Evolutionary conservation across 306 rosid genomes (phyloP).

Genomic region (Carpinus viminea): DNA sequence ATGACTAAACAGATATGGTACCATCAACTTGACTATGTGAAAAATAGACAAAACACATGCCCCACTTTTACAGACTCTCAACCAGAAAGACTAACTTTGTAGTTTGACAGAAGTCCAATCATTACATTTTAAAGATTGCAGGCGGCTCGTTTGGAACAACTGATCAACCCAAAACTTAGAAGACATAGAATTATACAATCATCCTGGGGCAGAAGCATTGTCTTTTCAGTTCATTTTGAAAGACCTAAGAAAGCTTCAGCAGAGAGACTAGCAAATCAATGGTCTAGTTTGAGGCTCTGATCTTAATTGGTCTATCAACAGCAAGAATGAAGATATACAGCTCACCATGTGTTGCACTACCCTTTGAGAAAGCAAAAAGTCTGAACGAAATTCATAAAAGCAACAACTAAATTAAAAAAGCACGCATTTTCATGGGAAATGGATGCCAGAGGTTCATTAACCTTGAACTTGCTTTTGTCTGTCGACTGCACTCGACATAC

Average conservation of each 20-base stretch:
- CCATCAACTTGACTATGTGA: not conserved
- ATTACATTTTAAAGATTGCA: not conserved
- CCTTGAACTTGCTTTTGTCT: slow-evolving; percentile 99
- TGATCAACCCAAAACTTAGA: not conserved
- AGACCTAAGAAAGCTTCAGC: not conserved
- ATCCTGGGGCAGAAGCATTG: not conserved
- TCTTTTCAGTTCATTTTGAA: not conserved
- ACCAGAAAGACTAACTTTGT: not conserved
- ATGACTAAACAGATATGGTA: not conserved
- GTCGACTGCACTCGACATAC: slow-evolving; percentile 93
- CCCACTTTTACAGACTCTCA: not conserved
- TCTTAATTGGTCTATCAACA: not conserved
- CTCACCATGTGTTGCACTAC: not conserved
- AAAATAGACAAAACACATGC: not conserved
- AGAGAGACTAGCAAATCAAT: not conserved
- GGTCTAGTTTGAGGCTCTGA: not conserved
- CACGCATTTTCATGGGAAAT: slow-evolving; percentile 18
- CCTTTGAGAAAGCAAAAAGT: not conserved
- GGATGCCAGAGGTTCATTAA: slow-evolving; percentile 31
- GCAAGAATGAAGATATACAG: not conserved
- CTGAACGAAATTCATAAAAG: not conserved
- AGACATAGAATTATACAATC: not conserved
- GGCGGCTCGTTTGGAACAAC: not conserved
- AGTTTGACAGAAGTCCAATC: not conserved
- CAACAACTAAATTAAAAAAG: not conserved